Evolutionary conservation across 148 eudicot species (phyloP).

Genomic region (Rhododendron williamsianum): DNA sequence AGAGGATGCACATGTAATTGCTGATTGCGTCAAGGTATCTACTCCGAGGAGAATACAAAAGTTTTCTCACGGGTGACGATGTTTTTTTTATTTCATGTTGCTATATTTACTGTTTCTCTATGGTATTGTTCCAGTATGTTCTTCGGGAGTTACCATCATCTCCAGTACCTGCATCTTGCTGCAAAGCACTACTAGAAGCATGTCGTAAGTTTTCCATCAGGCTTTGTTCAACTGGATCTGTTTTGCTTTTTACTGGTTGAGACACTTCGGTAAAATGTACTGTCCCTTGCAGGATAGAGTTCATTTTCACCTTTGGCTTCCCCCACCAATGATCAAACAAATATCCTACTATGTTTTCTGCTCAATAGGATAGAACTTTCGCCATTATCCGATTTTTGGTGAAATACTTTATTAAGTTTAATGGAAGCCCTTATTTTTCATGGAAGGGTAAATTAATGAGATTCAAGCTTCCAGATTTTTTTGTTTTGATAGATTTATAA

Average conservation of each 20-base stretch:
- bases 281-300: not conserved
- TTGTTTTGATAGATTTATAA: not conserved
- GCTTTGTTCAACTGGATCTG: not conserved
- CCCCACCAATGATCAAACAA: not conserved
- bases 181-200: constrained; percentile 92
- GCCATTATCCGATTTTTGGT: not conserved
- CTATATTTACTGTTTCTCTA: constrained; percentile 13
- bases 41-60: not conserved
- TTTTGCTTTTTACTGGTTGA: not conserved
- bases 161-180: constrained; percentile 98
- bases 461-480: not conserved
- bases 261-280: not conserved
- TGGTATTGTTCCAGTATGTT: constrained; percentile 51
- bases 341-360: not conserved
- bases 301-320: not conserved
- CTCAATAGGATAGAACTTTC: not conserved
- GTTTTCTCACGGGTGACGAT: not conserved
- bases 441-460: not conserved
- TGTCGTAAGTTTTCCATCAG: constrained; percentile 55
- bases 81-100: not conserved
- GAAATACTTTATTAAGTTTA: not conserved
- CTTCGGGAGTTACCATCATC: constrained; percentile 92
- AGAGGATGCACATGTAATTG: constrained; percentile 90
- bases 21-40: constrained; percentile 66
- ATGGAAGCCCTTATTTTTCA: not conserved